phyloP scores from a whole-genome alignment of 108 stramenopile species.

The Bacterosira constricta region DNA sequence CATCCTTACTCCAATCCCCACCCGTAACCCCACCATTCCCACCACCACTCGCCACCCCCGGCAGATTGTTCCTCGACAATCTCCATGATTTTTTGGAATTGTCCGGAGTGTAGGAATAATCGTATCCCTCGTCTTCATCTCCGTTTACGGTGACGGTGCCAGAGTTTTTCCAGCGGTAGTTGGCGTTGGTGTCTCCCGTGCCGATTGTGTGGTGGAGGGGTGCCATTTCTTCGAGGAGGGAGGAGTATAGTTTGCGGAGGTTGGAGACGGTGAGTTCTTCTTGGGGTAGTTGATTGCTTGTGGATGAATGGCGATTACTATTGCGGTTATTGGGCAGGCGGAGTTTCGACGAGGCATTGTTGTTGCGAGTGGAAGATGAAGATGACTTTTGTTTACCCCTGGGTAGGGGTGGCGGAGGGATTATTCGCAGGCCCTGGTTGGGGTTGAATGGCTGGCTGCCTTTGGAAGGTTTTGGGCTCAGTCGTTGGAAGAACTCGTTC shows the following conservation, averaged over 20 bases:
- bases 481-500: too few relatives aligned
- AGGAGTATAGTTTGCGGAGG: slow-evolving; percentile 34
- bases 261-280: slow-evolving; percentile 34
- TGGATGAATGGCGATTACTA: background rate
- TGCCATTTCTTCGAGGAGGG: slow-evolving; percentile 44
- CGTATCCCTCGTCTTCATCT: slow-evolving; percentile 33
- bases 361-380: too few relatives aligned
- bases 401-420: too few relatives aligned
- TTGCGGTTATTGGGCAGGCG: background rate
- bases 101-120: slow-evolving; percentile 44
- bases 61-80: background rate
- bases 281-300: background rate
- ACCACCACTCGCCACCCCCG: background rate
- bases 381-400: too few relatives aligned
- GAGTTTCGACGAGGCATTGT: background rate
- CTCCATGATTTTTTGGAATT: slow-evolving; percentile 25
- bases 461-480: too few relatives aligned
- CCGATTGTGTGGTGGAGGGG: slow-evolving; percentile 25
- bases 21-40: slow-evolving; percentile 27
- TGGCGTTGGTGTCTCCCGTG: slow-evolving; percentile 6
- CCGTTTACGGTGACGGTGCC: slow-evolving; percentile 39
- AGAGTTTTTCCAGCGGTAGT: slow-evolving; percentile 36
- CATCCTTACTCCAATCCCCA: slow-evolving; percentile 44
- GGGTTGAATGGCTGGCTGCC: too few relatives aligned
- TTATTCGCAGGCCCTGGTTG: too few relatives aligned